phyloP scores from a whole-genome alignment of 306 rosid genomes.

The Canavalia ensiformis region DNA sequence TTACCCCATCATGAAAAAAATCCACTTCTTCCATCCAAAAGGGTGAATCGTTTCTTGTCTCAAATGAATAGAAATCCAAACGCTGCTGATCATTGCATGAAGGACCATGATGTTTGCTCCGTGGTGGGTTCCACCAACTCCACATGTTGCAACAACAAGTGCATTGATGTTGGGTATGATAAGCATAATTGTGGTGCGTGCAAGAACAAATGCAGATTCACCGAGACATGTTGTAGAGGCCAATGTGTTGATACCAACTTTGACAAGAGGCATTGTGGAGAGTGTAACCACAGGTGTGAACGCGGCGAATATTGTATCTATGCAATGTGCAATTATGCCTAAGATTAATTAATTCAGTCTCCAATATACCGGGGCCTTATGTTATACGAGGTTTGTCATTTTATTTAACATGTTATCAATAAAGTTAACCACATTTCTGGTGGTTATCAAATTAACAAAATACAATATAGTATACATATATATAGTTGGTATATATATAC shows the following conservation, averaged over 20 bases:
- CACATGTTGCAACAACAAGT: constrained; percentile 87
- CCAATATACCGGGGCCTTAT: constrained; percentile 1
- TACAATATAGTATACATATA: neutral
- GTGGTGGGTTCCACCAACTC: constrained; percentile 39
- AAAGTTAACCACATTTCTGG: constrained; percentile 62
- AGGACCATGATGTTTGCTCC: constrained; percentile 65
- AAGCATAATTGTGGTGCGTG: constrained; percentile 74
- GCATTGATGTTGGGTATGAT: constrained; percentile 63
- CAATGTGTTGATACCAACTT: constrained; percentile 62
- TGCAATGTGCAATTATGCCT: constrained; percentile 79
- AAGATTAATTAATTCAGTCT: neutral
- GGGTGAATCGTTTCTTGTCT: constrained; percentile 67
- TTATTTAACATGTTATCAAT: constrained; percentile 49
- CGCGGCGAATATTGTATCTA: constrained; percentile 61
- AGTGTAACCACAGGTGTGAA: constrained; percentile 64
- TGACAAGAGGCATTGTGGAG: constrained; percentile 89
- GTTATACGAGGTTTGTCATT: constrained; percentile 53
- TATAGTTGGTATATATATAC: neutral
- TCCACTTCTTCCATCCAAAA: constrained; percentile 58
- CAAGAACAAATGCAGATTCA: constrained; percentile 75
- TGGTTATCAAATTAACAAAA: constrained; percentile 48
- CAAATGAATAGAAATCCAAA: constrained; percentile 54
- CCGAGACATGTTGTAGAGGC: constrained; percentile 76
- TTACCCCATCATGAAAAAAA: constrained; percentile 14
- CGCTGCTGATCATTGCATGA: constrained; percentile 68